phyloP scores from a whole-genome alignment of 2,329 filamentous ascomycete genomes.

The Diaporthe amygdali region DNA sequence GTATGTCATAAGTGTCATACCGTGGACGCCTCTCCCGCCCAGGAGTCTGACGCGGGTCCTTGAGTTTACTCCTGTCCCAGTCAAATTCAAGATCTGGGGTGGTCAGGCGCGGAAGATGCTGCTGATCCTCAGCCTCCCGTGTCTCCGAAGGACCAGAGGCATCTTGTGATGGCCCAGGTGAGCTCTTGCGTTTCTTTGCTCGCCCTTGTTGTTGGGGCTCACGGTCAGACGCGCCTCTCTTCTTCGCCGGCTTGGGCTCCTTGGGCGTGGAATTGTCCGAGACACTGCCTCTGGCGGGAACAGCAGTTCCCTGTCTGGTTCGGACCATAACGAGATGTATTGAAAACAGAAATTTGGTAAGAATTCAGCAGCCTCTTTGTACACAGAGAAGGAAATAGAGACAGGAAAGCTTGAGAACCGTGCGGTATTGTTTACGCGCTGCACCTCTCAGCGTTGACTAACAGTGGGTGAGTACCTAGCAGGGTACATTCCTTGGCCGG shows the following conservation, averaged over 20 bases:
- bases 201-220: background rate
- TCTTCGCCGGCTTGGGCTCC: background rate
- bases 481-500: background rate
- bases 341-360: too few species aligned
- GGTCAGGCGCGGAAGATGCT: slow-evolving; percentile 26
- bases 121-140: background rate
- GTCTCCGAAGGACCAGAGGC: background rate
- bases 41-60: slow-evolving; percentile 32
- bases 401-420: background rate
- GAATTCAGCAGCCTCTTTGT: background rate
- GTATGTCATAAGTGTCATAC: background rate
- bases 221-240: background rate
- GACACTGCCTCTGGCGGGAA: background rate
- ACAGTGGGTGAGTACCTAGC: too few species aligned
- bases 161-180: background rate
- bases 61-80: slow-evolving; percentile 31
- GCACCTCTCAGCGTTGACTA: background rate
- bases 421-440: background rate
- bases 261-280: background rate
- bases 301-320: background rate
- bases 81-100: slow-evolving; percentile 34
- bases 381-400: background rate
- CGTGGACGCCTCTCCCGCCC: slow-evolving; percentile 30
- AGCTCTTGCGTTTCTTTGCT: slow-evolving; percentile 1
- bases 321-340: background rate